Conservation (phyloP, 768 basidiomycete genomes). For the Piloderma croceum region DNA sequence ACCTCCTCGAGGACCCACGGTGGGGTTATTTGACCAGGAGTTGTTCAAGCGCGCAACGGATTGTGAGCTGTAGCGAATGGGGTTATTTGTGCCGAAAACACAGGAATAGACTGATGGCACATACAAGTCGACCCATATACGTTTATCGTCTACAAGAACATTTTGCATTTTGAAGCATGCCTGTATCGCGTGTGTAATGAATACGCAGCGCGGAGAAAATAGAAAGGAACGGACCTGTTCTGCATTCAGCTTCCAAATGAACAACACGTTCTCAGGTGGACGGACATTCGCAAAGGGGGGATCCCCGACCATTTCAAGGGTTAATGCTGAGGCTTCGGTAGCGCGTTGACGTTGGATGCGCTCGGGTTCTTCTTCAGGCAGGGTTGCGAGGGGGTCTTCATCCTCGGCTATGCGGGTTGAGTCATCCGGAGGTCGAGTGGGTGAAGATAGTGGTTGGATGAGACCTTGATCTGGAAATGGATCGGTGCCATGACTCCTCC, state of each 20-base stretch:
- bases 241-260: conserved; percentile 98
- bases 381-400: conserved; percentile 78
- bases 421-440: conserved; percentile 76
- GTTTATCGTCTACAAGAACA: conserved; percentile 91
- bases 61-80: conserved; percentile 58
- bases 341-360: conserved; percentile 77
- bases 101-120: conserved; percentile 34
- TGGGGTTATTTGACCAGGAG: conserved; percentile 75
- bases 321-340: conserved; percentile 88
- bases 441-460: conserved; percentile 65
- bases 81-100: conserved; percentile 4
- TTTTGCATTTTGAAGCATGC: conserved; percentile 99
- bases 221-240: conserved; percentile 63
- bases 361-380: conserved; percentile 86
- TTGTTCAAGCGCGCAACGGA: conserved; percentile 87
- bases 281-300: conserved; percentile 96
- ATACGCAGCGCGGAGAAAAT: conserved; percentile 5
- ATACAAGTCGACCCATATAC: conserved; percentile 97
- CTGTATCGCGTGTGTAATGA: conserved; percentile 31
- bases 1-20: conserved; percentile 48
- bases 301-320: conserved; percentile 99
- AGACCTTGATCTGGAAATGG: conserved; percentile 39
- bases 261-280: conserved; percentile 96
- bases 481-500: no score
- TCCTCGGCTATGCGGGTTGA: conserved; percentile 91